Conservation (phyloP, 768 basidiomycete genomes). For the Leucosporidium scottii region DNA sequence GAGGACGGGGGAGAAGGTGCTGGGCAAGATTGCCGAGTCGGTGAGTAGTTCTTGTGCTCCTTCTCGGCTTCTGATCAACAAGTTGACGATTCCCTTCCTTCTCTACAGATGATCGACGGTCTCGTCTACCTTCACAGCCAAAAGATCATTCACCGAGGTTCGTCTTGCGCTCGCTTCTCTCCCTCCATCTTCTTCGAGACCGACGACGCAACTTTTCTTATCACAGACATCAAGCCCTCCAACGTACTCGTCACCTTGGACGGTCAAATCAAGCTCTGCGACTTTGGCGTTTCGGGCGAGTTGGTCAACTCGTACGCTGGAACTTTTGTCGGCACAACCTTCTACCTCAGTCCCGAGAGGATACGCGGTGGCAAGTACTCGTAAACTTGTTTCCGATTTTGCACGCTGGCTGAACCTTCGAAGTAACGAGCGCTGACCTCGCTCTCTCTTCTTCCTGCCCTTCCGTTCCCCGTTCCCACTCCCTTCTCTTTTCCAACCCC, state of each 20-base stretch:
- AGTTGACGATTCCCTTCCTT: constrained; percentile 11
- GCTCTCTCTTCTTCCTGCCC: too few species aligned
- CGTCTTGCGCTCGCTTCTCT: constrained; percentile 5
- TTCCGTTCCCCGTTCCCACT: neutral
- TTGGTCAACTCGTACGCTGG: constrained; percentile 48
- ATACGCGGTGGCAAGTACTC: constrained; percentile 80
- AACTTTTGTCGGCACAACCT: constrained; percentile 48
- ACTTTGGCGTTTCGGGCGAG: constrained; percentile 49
- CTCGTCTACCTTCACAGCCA: constrained; percentile 83
- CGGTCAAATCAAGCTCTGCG: constrained; percentile 49
- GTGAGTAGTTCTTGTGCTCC: constrained; percentile 48
- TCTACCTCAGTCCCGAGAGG: constrained; percentile 72
- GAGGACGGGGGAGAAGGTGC: constrained; percentile 76
- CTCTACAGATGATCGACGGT: constrained; percentile 69
- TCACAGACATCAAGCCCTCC: constrained; percentile 48
- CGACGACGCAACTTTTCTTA: too few species aligned
- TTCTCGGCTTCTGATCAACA: neutral
- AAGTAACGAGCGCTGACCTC: neutral
- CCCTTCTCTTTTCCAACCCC: neutral
- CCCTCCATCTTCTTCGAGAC: neutral
- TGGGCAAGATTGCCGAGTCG: constrained; percentile 86
- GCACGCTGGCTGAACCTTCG: too few species aligned
- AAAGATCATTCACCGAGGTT: constrained; percentile 80
- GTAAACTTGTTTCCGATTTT: constrained; percentile 35
- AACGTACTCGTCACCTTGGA: constrained; percentile 47